These are phyloP conservation scores for Pleodorina starrii DNA, from an alignment of 139 green algal genomes.

Conservation along the genomic window DNA sequence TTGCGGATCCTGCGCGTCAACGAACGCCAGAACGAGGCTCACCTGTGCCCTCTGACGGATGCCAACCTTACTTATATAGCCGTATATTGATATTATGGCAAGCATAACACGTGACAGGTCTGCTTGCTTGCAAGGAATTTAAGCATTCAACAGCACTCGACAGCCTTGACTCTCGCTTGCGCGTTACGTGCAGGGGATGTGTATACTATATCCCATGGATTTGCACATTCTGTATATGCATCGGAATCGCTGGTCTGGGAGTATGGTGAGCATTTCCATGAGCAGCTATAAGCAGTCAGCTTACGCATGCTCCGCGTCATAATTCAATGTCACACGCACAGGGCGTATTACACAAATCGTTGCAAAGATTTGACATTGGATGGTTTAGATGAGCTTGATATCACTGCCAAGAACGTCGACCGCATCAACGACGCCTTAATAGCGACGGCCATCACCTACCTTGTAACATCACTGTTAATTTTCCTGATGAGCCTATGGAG, in stretches of 20 bases:
- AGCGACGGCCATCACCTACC: slow-evolving; percentile 3
- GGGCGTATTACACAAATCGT: slow-evolving; percentile 25
- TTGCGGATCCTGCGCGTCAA: too few relatives aligned
- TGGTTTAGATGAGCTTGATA: background rate
- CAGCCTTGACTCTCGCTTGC: background rate
- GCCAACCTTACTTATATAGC: too few relatives aligned
- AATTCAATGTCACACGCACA: background rate
- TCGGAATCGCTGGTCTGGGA: slow-evolving; percentile 23
- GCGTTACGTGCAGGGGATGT: slow-evolving; percentile 38
- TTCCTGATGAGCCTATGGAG: slow-evolving; percentile 47
- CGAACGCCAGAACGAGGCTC: too few relatives aligned
- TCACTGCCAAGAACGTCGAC: background rate
- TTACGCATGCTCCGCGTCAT: too few relatives aligned
- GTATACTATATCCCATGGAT: slow-evolving; percentile 62
- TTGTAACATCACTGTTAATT: background rate
- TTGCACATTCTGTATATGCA: background rate
- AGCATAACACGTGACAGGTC: slow-evolving; percentile 32
- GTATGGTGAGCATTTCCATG: slow-evolving; percentile 42
- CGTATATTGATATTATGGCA: background rate
- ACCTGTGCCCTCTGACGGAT: too few relatives aligned
- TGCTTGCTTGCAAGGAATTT: background rate
- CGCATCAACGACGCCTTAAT: slow-evolving; percentile 1
- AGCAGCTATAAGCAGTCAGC: too few relatives aligned
- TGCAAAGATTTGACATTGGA: background rate
- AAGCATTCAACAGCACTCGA: background rate